Conservation (phyloP, 306 rosid species). For the Cicer pinnatifidum region DNA sequence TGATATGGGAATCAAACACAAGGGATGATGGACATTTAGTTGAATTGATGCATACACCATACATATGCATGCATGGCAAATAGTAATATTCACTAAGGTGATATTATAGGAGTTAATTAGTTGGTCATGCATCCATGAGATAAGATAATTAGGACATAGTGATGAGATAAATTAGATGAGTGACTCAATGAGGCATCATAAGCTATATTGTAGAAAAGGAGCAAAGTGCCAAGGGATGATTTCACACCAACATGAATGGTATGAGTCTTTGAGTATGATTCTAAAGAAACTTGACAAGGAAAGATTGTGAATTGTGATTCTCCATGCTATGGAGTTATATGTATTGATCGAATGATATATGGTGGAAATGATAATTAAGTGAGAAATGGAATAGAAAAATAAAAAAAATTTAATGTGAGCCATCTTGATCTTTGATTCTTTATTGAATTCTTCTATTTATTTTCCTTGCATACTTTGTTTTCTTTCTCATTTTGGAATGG, state of each 20-base stretch:
- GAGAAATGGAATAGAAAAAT: constrained; percentile 3
- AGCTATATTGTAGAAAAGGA: constrained; percentile 3
- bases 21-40: constrained; percentile 24
- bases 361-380: neutral
- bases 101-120: constrained; percentile 11
- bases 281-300: constrained; percentile 15
- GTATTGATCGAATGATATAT: neutral
- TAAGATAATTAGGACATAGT: neutral
- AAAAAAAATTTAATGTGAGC: neutral
- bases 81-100: neutral
- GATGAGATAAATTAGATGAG: constrained; percentile 1
- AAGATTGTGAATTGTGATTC: neutral
- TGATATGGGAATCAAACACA: neutral
- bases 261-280: neutral
- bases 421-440: neutral
- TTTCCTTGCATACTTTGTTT: neutral
- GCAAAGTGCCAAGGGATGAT: neutral
- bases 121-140: constrained; percentile 15
- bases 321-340: neutral
- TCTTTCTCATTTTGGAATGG: neutral
- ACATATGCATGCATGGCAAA: constrained; percentile 8
- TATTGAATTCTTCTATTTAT: neutral
- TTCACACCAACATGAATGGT: neutral
- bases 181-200: constrained; percentile 3
- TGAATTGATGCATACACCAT: constrained; percentile 22